Evolutionary conservation across 2,329 filamentous ascomycete genomes (phyloP).

Genomic region (Arthrobotrys entomopaga): DNA sequence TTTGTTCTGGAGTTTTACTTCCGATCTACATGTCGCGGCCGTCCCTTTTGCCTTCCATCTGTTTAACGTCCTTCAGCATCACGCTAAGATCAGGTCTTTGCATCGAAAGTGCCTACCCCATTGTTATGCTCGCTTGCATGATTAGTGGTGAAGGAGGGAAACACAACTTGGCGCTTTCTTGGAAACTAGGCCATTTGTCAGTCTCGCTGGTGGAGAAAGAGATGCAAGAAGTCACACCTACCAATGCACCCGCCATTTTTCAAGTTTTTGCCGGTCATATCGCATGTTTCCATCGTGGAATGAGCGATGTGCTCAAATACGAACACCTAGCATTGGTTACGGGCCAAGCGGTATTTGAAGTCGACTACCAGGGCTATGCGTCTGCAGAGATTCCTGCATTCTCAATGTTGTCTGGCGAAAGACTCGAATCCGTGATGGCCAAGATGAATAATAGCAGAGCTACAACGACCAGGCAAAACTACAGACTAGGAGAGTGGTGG

Average conservation of each 20-base stretch:
- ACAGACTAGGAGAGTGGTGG: constrained; percentile 59
- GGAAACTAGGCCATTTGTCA: constrained; percentile 58
- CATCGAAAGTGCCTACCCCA: constrained; percentile 58
- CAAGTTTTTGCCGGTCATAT: constrained; percentile 59
- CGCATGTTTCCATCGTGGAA: constrained; percentile 58
- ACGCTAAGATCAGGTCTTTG: constrained; percentile 58
- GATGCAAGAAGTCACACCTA: constrained; percentile 54
- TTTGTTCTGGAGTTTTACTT: constrained; percentile 58
- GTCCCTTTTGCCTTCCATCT: constrained; percentile 57
- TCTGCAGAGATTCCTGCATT: constrained; percentile 58
- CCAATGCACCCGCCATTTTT: constrained; percentile 58
- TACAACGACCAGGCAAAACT: constrained; percentile 57
- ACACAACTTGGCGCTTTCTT: constrained; percentile 56
- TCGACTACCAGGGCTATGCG: constrained; percentile 59
- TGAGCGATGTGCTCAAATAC: constrained; percentile 58
- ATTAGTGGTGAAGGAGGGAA: constrained; percentile 57
- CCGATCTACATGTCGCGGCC: constrained; percentile 59
- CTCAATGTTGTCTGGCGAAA: constrained; percentile 58
- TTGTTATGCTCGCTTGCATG: constrained; percentile 59
- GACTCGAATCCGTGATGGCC: constrained; percentile 54
- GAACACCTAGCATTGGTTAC: constrained; percentile 57
- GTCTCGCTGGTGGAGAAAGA: constrained; percentile 58
- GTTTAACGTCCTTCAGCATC: constrained; percentile 58
- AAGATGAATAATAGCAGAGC: constrained; percentile 58
- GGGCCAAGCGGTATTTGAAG: constrained; percentile 58